Conservation (phyloP, 108 stramenopile genomes). For the Cyclotella distinguenda region DNA sequence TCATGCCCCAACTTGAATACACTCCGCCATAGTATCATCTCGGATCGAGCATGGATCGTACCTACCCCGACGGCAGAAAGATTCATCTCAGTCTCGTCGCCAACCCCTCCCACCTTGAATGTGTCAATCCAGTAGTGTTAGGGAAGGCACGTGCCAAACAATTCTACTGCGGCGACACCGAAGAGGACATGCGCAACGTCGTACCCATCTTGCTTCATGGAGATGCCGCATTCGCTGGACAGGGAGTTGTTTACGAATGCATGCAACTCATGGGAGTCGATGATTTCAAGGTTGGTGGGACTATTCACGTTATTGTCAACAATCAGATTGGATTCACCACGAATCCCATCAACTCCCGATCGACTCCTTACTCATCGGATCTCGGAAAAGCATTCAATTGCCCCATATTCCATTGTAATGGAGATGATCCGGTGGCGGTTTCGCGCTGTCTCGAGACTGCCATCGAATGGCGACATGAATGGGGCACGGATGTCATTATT, state of each 20-base stretch:
- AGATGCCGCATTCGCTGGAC: conserved; percentile 99
- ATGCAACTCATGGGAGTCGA: conserved; percentile 92
- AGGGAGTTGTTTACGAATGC: conserved; percentile 98
- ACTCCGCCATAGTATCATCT: conserved; percentile 91
- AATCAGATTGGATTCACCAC: conserved; percentile 99
- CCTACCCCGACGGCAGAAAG: conserved; percentile 94
- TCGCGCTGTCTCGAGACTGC: conserved; percentile 95
- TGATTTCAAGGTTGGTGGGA: conserved; percentile 96
- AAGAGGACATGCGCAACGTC: conserved; percentile 76
- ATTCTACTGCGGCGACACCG: conserved; percentile 92
- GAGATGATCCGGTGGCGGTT: conserved; percentile 97
- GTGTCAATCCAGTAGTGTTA: conserved; percentile 94
- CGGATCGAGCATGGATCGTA: conserved; percentile 97
- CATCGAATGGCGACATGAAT: conserved; percentile 96
- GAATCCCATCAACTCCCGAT: conserved; percentile 92
- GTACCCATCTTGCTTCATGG: conserved; percentile 99
- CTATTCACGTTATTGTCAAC: conserved; percentile 99
- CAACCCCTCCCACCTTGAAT: conserved; percentile 98
- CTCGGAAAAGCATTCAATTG: conserved; percentile 96
- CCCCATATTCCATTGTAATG: conserved; percentile 99
- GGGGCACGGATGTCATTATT: conserved; percentile 95
- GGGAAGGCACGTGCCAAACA: conserved; percentile 98
- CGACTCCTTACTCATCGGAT: conserved; percentile 97
- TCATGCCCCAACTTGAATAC: too few relatives aligned
- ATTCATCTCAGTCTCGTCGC: conserved; percentile 96